Evolutionary conservation across 1,139 yeast genomes (phyloP).

Genomic region (Nakaseomyces kungkrabaensis): DNA sequence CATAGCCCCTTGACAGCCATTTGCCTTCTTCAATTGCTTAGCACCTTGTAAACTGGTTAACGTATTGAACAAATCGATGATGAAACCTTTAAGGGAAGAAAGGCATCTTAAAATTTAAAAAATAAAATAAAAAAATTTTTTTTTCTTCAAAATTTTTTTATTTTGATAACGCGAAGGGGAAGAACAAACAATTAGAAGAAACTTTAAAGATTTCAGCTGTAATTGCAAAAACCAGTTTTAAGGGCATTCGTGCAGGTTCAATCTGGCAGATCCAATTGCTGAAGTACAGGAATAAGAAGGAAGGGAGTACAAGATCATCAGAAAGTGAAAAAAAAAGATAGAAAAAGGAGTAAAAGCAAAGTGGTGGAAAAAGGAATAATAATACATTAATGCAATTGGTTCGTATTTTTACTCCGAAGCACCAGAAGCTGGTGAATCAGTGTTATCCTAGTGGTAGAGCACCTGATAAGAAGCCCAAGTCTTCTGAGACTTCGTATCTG

Average conservation of each 20-base stretch:
- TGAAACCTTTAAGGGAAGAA: too few relatives aligned
- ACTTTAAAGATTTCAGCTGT: too few relatives aligned
- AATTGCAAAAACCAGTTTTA: too few relatives aligned
- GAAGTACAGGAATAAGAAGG: too few relatives aligned
- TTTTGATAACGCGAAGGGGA: neutral
- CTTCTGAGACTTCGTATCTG: constrained; percentile 81
- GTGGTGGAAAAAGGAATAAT: too few relatives aligned
- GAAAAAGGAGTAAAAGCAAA: neutral
- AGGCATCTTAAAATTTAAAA: too few relatives aligned
- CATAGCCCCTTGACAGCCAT: constrained; percentile 48
- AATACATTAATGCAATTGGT: constrained; percentile 7
- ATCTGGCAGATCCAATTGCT: too few relatives aligned
- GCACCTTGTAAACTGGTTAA: neutral
- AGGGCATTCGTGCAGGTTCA: too few relatives aligned
- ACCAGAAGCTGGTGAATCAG: constrained; percentile 77
- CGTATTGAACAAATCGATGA: too few relatives aligned
- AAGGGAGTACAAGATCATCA: neutral
- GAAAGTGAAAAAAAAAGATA: neutral
- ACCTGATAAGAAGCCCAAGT: constrained; percentile 79
- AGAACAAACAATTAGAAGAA: too few relatives aligned
- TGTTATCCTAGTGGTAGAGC: constrained; percentile 90
- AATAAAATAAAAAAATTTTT: too few relatives aligned
- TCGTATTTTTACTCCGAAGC: constrained; percentile 56
- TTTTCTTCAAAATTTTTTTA: too few relatives aligned
- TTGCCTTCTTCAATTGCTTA: neutral